A percentile compares a stretch with the other conserved stretches of the same genome.
phyloP scores from a whole-genome alignment of 2,329 filamentous ascomycete species.

The Elsinoe perseae region DNA sequence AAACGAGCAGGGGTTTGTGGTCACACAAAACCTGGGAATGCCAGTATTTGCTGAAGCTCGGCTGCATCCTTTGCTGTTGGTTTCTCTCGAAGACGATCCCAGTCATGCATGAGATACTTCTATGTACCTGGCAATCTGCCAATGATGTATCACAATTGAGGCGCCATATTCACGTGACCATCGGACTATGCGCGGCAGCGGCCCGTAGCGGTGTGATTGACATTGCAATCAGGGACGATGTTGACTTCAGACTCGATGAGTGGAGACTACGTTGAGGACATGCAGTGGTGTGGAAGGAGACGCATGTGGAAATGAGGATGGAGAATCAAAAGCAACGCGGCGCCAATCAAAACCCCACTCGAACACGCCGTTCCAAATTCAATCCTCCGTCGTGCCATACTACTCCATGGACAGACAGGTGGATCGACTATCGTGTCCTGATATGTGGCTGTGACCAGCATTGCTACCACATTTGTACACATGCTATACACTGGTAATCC shows the following conservation, averaged over 20 bases:
- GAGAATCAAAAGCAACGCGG: not conserved
- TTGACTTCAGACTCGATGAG: not conserved
- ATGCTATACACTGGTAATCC: not conserved
- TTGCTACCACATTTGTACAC: not conserved
- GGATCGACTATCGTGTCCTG: not conserved
- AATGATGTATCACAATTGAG: not conserved
- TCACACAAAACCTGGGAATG: not conserved
- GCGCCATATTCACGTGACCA: not conserved
- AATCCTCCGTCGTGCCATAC: not conserved
- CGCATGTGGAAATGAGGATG: not conserved
- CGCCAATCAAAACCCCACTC: not conserved
- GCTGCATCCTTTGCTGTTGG: not conserved
- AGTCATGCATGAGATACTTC: not conserved
- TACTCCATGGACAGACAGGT: not conserved
- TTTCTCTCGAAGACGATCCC: not conserved
- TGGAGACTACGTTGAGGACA: not conserved
- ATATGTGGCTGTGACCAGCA: not conserved
- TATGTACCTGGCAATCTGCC: not conserved
- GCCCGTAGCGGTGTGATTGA: conserved; percentile 10
- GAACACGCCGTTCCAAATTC: too few species aligned
- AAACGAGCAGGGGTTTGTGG: not conserved
- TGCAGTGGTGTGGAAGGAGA: conserved; percentile 1
- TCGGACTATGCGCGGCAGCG: not conserved
- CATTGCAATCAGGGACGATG: not conserved
- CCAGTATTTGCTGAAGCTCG: not conserved